Base-by-base conservation (phyloP, 164 flowering plant genomes). In the Piper betle region DNA sequence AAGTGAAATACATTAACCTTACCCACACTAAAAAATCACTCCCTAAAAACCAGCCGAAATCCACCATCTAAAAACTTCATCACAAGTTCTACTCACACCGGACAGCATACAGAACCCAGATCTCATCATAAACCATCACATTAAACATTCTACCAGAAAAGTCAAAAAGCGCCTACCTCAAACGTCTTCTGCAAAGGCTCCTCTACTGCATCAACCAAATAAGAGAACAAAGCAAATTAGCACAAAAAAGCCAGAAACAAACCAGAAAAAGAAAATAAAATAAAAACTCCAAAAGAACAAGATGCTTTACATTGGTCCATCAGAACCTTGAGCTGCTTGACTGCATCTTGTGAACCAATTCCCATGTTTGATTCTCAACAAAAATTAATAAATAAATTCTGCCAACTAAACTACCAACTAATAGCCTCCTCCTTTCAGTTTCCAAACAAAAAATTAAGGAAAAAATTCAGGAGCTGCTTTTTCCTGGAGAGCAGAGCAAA, bases 251-350 rank as follows among this genome's bases (percentile, higher is more conserved):
- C 39, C 52, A 15, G 16, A 62, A 53, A 39, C 39, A 38, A 40
- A 3, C 48, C 39, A 20, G n/a, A 46, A 46, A 46, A 33, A 2
- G 39, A 52, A 25, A 25, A 25, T 0, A 0, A 12, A 2, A 10
- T 2, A 15, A 46, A 15, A 46, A 46, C 50, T 46, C 11, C 3
- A 46, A 46, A 46, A 39, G 2, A 13, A 53, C 53, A 57, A 62
- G 18, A 41, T n/a, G 33, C 46, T 67, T 65, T n/a, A 81, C 94
- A 73, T 79, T 72, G 73, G 68, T 84, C 85, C 64, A 86, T 75
- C 12, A 80, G 61, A 25, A 72, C 74, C 52, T 75, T 71, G 41
- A 86, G 72, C 66, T 82, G 80, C 66, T 64, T 59, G 71, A 86
- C 62, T 40, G 82, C 83, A 68, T 84, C 90, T 39, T 72, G 68